Percentiles rank a stretch among this genome's conserved stretches.
These are phyloP conservation scores for Bruguiera parviflora DNA, from an alignment of 345 rosid species.

Conservation along the genomic window DNA sequence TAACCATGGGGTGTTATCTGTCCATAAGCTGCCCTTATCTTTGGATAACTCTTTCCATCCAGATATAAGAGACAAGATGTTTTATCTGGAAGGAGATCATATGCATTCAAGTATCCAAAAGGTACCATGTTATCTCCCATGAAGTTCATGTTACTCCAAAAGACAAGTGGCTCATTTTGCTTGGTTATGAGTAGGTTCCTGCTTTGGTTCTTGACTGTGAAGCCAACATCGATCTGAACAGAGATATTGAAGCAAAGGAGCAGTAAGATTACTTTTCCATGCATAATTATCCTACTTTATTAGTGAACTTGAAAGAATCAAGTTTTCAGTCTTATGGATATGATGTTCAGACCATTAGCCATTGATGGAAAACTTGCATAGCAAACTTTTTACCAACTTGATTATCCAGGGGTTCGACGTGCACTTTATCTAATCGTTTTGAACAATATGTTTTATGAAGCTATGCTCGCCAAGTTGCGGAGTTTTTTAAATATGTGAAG, in stretches of 20 bases:
- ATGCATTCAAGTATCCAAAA: conserved; percentile 97
- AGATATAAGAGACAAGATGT: conserved; percentile 74
- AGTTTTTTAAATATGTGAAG: conserved; percentile 91
- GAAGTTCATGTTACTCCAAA: background rate
- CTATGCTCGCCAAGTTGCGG: conserved; percentile 88
- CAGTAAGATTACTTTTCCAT: conserved; percentile 44
- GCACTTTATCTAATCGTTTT: background rate
- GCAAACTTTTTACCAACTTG: background rate
- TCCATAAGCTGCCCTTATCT: conserved; percentile 47
- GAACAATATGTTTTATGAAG: conserved; percentile 30
- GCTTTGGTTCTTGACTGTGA: conserved; percentile 96
- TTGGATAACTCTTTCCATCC: conserved; percentile 67
- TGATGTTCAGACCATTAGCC: too few species aligned
- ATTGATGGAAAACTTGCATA: too few species aligned
- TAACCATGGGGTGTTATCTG: conserved; percentile 69
- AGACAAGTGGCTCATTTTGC: conserved; percentile 8
- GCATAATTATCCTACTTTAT: background rate
- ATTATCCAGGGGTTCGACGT: background rate
- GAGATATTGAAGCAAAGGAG: conserved; percentile 73
- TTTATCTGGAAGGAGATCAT: conserved; percentile 82
- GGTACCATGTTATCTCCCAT: conserved; percentile 36
- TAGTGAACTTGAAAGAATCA: background rate
- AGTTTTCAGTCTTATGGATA: too few species aligned
- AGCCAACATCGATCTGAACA: conserved; percentile 85
- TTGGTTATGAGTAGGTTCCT: conserved; percentile 62